Base-by-base conservation (phyloP, 306 rosid species). In the Herpetospermum pedunculosum region DNA sequence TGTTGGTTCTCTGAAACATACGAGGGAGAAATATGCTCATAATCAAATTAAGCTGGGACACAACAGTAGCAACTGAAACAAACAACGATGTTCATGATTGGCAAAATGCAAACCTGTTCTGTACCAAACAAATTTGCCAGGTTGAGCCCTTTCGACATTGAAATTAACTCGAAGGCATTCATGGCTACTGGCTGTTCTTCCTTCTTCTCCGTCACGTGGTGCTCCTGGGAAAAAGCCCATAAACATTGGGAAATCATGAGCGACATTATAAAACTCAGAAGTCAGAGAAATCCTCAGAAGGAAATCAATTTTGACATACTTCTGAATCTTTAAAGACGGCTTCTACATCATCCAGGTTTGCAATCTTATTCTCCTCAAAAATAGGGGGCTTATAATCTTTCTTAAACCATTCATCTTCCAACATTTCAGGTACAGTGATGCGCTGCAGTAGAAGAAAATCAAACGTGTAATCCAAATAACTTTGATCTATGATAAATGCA, bases 141-240 rank as follows among this genome's bases (percentile, higher is more conserved):
- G 85, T 94, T 94, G 12, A 94, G 96, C 55, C 99, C 99, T 84
- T 84, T 86, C 14, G 99, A 94, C 99, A 94, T 86, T 49, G 99
- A 94, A 77, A 94, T 94, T 78, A 94, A 81, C 77, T 94, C 97
- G 18, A 94, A 94, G 30, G 99, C 99, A 82, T 94, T 94, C 91
- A 94, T 91, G 18, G 96, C 80, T 34, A 87, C 74, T 35, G 99
- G 99, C 53, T 94, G 96, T 77, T 94, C 99, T 84, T 91, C 99
- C 84, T 82, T 94, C 88, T 86, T 94, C 78, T 94, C 99, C 4
- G 84, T 89, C 76, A 94, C 99, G 72, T 84, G 97, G 88, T 89
- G 87, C 83, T 94, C 99, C 99, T 94, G 88, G 57, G 64, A 79
- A 53, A 81, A 65, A 77, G 72, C 50, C 30, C 64, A 54, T 49